Evolutionary conservation across 2,329 filamentous ascomycete genomes (phyloP).

Genomic region (Fusarium gaditjirri): DNA sequence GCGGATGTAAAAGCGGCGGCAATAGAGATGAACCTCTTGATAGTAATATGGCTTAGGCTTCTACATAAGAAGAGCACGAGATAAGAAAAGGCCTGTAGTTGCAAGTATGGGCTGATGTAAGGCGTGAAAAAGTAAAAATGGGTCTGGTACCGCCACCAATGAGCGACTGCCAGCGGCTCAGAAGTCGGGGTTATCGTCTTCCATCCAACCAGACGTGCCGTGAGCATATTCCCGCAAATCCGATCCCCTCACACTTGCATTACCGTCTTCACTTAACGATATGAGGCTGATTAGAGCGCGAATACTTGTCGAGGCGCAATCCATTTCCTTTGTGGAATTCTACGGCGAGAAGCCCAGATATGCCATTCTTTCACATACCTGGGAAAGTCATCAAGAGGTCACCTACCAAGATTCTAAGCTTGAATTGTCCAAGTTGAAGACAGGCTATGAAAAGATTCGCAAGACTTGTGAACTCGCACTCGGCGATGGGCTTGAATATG

Average conservation of each 20-base stretch:
- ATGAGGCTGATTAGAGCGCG: neutral
- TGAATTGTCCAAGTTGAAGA: neutral
- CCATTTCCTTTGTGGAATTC: neutral
- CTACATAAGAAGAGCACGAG: no score
- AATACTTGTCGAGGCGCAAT: neutral
- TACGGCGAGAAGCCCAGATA: neutral
- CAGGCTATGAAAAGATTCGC: neutral
- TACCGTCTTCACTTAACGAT: neutral
- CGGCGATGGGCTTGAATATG: fast-evolving
- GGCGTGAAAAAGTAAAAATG: neutral
- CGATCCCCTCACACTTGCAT: neutral
- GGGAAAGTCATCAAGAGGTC: neutral
- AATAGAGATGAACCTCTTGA: no score
- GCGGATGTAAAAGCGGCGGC: no score
- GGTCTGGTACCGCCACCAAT: neutral
- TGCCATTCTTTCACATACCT: neutral
- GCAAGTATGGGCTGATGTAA: neutral
- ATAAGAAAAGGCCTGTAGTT: neutral
- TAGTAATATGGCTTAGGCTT: no score
- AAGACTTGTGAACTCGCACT: neutral
- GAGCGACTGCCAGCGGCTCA: neutral
- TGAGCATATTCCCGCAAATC: neutral
- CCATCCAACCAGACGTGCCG: neutral
- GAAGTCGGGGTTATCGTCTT: neutral
- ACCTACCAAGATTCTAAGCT: neutral